A percentile compares a stretch with the other conserved stretches of the same genome.
phyloP scores from a whole-genome alignment of 2,329 filamentous ascomycete genomes.

The Ampelomyces quisqualis region DNA sequence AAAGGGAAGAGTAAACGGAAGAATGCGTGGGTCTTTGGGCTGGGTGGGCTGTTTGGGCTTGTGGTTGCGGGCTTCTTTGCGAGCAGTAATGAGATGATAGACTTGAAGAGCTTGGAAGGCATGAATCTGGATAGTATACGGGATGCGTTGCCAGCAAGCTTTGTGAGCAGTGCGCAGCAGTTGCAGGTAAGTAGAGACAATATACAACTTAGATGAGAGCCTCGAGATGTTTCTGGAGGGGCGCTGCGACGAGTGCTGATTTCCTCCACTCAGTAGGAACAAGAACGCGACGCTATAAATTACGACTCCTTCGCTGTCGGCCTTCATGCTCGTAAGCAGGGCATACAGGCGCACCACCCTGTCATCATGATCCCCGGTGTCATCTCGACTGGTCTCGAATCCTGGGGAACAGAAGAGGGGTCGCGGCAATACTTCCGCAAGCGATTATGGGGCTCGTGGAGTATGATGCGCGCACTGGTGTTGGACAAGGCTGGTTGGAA shows the following conservation, averaged over 20 bases:
- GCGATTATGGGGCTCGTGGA: slow-evolving; percentile 96
- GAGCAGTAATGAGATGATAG: slow-evolving; percentile 83
- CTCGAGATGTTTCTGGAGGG: too few relatives aligned
- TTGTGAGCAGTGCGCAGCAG: slow-evolving; percentile 83
- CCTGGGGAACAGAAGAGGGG: slow-evolving; percentile 85
- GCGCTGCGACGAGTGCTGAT: slow-evolving; percentile 21
- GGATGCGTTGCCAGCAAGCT: slow-evolving; percentile 82
- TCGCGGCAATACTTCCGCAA: slow-evolving; percentile 93
- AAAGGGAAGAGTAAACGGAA: slow-evolving; percentile 63
- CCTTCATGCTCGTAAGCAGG: slow-evolving; percentile 76
- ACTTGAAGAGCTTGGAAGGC: slow-evolving; percentile 69
- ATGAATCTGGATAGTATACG: slow-evolving; percentile 81
- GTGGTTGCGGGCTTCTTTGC: slow-evolving; percentile 89
- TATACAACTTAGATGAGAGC: neutral
- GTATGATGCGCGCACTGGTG: slow-evolving; percentile 94
- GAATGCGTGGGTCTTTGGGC: slow-evolving; percentile 77
- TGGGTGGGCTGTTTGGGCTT: slow-evolving; percentile 89
- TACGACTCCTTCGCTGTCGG: slow-evolving; percentile 96
- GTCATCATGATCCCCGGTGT: slow-evolving; percentile 98
- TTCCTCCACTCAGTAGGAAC: slow-evolving; percentile 58
- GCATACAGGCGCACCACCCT: slow-evolving; percentile 77
- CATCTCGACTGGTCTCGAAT: slow-evolving; percentile 94
- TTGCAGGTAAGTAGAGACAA: slow-evolving; percentile 64
- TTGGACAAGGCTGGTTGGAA: slow-evolving; percentile 95
- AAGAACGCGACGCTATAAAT: slow-evolving; percentile 81